Conservation (phyloP, 108 stramenopile genomes). For the Cyclotella choctawhatcheeana region DNA sequence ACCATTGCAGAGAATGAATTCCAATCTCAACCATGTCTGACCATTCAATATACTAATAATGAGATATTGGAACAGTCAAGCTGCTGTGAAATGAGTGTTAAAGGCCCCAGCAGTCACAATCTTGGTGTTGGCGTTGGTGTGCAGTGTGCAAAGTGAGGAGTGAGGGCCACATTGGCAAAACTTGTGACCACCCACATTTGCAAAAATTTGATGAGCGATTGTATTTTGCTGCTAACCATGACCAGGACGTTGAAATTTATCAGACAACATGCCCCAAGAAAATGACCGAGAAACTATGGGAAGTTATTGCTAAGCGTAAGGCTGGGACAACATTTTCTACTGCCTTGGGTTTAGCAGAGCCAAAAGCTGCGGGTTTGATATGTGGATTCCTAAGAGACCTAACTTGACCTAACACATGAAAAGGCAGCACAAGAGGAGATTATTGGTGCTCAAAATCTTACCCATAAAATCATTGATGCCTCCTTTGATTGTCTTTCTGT, state of each 20-base stretch:
- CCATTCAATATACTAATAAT: too few species aligned
- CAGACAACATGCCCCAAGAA: constrained; percentile 36
- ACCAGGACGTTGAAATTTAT: constrained; percentile 38
- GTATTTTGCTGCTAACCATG: too few species aligned
- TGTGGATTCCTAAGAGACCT: constrained; percentile 36
- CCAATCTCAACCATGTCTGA: too few species aligned
- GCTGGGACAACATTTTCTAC: constrained; percentile 40
- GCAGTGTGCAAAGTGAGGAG: too few species aligned
- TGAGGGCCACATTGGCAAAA: too few species aligned
- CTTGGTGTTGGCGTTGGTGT: too few species aligned
- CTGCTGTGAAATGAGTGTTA: too few species aligned
- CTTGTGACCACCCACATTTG: too few species aligned
- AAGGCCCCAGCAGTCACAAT: too few species aligned
- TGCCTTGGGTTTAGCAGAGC: constrained; percentile 12
- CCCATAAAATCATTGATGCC: constrained; percentile 7
- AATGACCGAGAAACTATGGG: constrained; percentile 42
- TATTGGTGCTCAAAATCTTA: constrained; percentile 10
- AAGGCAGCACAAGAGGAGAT: constrained; percentile 6
- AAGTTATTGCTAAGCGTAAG: constrained; percentile 37
- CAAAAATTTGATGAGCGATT: too few species aligned
- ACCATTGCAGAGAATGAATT: too few species aligned
- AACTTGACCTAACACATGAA: constrained; percentile 21
- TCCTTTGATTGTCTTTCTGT: constrained; percentile 50
- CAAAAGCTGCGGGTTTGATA: constrained; percentile 19
- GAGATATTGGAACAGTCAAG: too few species aligned